Evolutionary conservation across 2,329 filamentous ascomycete genomes (phyloP), one percentile per base, ranked within the genome.

Genomic region (Alternaria ethzedia): DNA sequence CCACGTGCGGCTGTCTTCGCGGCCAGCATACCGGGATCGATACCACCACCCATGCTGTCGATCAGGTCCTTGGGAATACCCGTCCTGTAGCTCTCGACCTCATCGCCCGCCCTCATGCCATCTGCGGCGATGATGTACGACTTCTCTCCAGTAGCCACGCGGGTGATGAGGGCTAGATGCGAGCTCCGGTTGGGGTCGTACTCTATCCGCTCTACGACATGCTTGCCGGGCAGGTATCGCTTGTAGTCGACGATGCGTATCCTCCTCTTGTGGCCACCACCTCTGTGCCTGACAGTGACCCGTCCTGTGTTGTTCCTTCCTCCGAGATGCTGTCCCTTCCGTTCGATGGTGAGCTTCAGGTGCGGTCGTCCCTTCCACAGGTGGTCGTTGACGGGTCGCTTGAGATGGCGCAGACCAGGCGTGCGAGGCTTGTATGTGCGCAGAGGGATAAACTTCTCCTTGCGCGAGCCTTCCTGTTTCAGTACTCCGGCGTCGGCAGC

Each of bases 41-140:
- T 87, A 45, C 90, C 84, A 71, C 96, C 95, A 65, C 96, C 96
- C 94, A 99, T 98, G 77, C 90, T 94, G 54, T 91, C 89, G 74
- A 97, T 87, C 59, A 99, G 84, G 68, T 96, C 91, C 67, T 91
- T 86, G 1, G 96, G 96, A 63, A 99, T 96, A 69, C 96, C 96
- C 8, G 90, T 84, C 70, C 94, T 89, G 82, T 96, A 99, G 81
- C 94, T 97, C 83, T 98, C 91, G 15, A 99, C 90, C 23, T 92
- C 86, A 79, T 99, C 96, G 43, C 96, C 96, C 5, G 92, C 92
- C 66, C 95, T 87, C 88, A 97, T 91, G 11, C 96, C 96, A 72
- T 99, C 96, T 1, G 96, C 89, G n/a, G 96, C 96, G 63, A 99
- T 85, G 68, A 99, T 97, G 80, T 99, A 99, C 69, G 90, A 93